Evolutionary conservation across 164 flowering plant species (phyloP), one percentile per base, ranked within the genome.

Genomic region (Chimonanthus salicifolius): DNA sequence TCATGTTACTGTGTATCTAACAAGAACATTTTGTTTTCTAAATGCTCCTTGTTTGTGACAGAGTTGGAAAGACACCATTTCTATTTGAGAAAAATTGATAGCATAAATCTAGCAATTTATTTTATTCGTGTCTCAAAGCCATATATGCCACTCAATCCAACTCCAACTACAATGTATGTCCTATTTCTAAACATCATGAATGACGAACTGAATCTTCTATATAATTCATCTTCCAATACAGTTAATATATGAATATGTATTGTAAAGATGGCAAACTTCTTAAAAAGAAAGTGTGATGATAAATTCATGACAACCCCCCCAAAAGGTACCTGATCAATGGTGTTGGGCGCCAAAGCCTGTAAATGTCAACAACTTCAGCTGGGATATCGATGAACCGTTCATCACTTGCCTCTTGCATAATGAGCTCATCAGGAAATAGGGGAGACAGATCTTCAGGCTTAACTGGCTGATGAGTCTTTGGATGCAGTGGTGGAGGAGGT

Each of bases 261-360:
- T 2, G 4, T 9, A 54, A 11, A 54, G 60, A 54, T 54, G 5
- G 13, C 58, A 51, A 54, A 13, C 16, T 54, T 54, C n/a, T 0
- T 54, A n/a, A 54, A 54, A 54, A 54, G 16, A 15, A 54, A 2
- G 6, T 54, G 16, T 3, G n/a, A 54, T 54, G 16, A 3, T n/a
- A 54, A 54, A 63, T n/a, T 33, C 46, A 21, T 8, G 15, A 48
- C 5, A 43, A 11, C 2, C 62, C n/a, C 5, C 20, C 4, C 13
- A 47, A 58, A 50, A 58, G 45, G 70, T 66, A 92, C 97, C 98
- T 91, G 84, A 94, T 92, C 21, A 92, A 74, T 64, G 99, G 99
- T 0, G 98, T 92, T 48, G 99, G 99, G 11, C 99, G 94, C 99
- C 99, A 95, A 18, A 95, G 96, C 73, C 68, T 67, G 76, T 95